A percentile compares a stretch with the other conserved stretches of the same genome.
These are phyloP conservation scores for Cucumis cinereus DNA, from an alignment of 306 rosid genomes.

Conservation along the genomic window DNA sequence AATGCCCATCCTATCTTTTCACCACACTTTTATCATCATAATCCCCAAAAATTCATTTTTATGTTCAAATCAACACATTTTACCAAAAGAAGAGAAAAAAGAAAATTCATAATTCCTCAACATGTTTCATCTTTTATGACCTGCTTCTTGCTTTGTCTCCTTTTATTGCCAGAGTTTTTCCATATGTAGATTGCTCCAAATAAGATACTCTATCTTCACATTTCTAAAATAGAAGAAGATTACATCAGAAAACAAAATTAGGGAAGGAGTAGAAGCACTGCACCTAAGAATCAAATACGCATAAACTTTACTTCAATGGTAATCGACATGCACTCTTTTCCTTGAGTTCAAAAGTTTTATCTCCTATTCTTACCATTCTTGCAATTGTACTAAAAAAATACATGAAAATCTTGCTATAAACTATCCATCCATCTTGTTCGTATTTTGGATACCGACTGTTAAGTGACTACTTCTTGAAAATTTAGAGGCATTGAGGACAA, in stretches of 20 bases:
- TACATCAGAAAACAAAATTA: background rate
- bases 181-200: background rate
- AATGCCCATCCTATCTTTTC: background rate
- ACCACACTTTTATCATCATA: background rate
- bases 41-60: background rate
- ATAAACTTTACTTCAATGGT: too few relatives aligned
- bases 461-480: background rate
- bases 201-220: background rate
- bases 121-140: background rate
- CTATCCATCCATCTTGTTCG: background rate
- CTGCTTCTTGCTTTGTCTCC: background rate
- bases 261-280: too few relatives aligned
- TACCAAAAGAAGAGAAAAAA: background rate
- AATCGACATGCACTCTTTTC: too few relatives aligned
- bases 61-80: background rate
- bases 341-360: too few relatives aligned
- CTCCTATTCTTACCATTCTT: too few relatives aligned
- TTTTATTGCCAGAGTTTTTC: background rate
- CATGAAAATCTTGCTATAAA: background rate
- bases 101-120: background rate
- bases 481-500: background rate
- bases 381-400: too few relatives aligned
- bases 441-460: background rate
- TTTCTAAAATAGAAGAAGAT: background rate
- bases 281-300: too few relatives aligned